Conservation (phyloP, 345 rosid genomes). For the Populus alba region DNA sequence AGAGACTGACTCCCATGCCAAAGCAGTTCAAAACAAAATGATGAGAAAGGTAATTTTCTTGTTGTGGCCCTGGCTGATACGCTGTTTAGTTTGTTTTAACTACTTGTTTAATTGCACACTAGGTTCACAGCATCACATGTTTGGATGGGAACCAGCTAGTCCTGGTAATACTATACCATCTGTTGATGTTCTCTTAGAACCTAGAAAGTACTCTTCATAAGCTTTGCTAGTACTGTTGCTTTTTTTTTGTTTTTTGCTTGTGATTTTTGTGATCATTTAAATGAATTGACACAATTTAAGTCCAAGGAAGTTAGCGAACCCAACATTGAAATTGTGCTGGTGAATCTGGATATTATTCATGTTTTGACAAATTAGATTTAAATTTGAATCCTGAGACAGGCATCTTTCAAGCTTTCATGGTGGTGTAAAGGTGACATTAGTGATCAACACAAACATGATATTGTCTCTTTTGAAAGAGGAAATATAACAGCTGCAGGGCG, state of each 20-base stretch:
- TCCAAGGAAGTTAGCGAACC: neutral
- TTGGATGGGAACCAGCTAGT: slow-evolving; percentile 6
- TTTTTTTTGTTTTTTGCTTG: neutral
- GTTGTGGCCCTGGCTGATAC: neutral
- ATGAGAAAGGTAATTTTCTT: slow-evolving; percentile 66
- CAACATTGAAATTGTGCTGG: neutral
- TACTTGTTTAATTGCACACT: slow-evolving; percentile 6
- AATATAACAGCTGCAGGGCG: slow-evolving; percentile 87
- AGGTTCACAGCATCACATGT: slow-evolving; percentile 3
- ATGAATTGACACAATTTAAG: neutral
- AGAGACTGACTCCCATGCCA: slow-evolving; percentile 36
- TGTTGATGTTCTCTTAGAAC: neutral
- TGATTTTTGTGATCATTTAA: neutral
- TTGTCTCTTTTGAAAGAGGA: slow-evolving; percentile 94
- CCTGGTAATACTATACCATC: slow-evolving; percentile 14
- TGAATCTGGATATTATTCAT: slow-evolving; percentile 1
- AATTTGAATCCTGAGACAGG: slow-evolving; percentile 50
- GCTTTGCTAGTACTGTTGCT: neutral
- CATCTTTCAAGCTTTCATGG: slow-evolving; percentile 98
- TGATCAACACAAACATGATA: slow-evolving; percentile 91
- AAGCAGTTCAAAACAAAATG: slow-evolving; percentile 38
- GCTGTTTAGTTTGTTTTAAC: neutral
- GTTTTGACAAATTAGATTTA: slow-evolving; percentile 4
- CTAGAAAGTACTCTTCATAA: neutral
- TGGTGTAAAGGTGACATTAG: slow-evolving; percentile 74